A percentile compares a stretch with the other conserved stretches of the same genome.
Conservation (phyloP, 192 early-diverging fungal species). For the Coemansia sp. region DNA sequence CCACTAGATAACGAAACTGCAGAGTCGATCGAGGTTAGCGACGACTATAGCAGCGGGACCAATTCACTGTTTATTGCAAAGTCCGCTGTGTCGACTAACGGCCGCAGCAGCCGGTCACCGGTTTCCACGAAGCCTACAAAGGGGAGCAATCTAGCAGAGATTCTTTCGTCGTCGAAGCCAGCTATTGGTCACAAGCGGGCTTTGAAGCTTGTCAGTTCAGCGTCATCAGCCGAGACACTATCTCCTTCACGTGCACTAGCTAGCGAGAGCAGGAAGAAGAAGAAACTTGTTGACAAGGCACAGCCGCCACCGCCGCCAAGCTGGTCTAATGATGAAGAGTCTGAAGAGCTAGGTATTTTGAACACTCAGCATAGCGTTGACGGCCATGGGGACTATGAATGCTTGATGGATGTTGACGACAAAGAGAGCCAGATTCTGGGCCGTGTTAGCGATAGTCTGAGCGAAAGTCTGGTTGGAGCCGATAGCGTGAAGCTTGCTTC, state of each 20-base stretch:
- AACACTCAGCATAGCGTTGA: neutral
- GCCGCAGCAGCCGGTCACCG: neutral
- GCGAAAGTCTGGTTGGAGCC: neutral
- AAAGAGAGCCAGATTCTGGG: neutral
- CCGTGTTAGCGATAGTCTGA: neutral
- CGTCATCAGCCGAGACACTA: neutral
- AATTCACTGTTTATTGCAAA: neutral
- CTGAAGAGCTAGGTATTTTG: neutral
- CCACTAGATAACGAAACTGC: neutral
- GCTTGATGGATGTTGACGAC: slow-evolving; percentile 30
- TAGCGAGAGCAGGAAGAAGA: neutral
- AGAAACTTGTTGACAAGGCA: neutral
- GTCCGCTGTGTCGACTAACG: neutral
- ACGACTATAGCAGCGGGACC: slow-evolving; percentile 9
- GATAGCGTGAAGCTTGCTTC: neutral
- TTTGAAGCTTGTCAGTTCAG: slow-evolving; percentile 2
- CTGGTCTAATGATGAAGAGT: neutral
- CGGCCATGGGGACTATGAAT: slow-evolving; percentile 23
- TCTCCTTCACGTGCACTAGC: neutral
- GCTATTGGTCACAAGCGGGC: neutral
- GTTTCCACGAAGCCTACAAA: neutral
- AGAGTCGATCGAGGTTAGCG: slow-evolving; percentile 42
- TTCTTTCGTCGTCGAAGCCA: slow-evolving; percentile 1
- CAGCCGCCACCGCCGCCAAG: neutral
- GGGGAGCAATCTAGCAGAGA: slow-evolving; percentile 7